Conservation (phyloP, 1,284 basidiomycete genomes). For the Fomitiporia mediterranea region DNA sequence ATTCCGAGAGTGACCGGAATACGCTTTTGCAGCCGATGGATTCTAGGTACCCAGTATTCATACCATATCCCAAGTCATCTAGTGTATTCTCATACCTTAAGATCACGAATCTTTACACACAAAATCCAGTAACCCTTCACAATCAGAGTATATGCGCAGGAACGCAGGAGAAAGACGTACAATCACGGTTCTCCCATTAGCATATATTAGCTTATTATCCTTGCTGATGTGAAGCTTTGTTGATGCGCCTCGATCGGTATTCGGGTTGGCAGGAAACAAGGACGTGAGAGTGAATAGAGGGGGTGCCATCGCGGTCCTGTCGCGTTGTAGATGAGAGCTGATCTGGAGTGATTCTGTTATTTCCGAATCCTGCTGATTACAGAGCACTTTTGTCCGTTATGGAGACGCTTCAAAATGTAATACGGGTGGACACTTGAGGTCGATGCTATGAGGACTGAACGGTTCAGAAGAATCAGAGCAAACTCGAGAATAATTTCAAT, state of each 20-base stretch:
- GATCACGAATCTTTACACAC: slow-evolving; percentile 50
- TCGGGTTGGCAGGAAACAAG: slow-evolving; percentile 73
- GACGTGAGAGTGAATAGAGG: slow-evolving; percentile 24
- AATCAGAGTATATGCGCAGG: slow-evolving; percentile 10
- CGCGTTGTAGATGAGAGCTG: neutral
- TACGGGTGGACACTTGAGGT: too few relatives aligned
- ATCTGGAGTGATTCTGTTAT: neutral
- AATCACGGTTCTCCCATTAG: slow-evolving; percentile 82
- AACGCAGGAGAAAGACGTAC: slow-evolving; percentile 53
- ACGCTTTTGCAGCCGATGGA: slow-evolving; percentile 52
- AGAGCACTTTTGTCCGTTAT: too few relatives aligned
- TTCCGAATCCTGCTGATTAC: too few relatives aligned
- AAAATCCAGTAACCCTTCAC: neutral
- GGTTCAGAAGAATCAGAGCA: too few relatives aligned
- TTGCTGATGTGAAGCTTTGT: slow-evolving; percentile 84
- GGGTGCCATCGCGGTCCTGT: slow-evolving; percentile 3
- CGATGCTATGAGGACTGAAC: too few relatives aligned
- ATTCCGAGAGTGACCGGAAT: slow-evolving; percentile 79
- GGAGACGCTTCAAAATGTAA: too few relatives aligned
- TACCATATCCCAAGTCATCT: neutral
- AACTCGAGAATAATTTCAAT: too few relatives aligned
- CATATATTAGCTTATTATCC: slow-evolving; percentile 77
- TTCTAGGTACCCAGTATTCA: slow-evolving; percentile 43
- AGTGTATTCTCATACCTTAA: slow-evolving; percentile 38
- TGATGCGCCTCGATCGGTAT: slow-evolving; percentile 65